Evolutionary conservation across 2,329 filamentous ascomycete genomes (phyloP), one percentile per base, ranked within the genome.

Genomic region (Fusarium sarcochroum): DNA sequence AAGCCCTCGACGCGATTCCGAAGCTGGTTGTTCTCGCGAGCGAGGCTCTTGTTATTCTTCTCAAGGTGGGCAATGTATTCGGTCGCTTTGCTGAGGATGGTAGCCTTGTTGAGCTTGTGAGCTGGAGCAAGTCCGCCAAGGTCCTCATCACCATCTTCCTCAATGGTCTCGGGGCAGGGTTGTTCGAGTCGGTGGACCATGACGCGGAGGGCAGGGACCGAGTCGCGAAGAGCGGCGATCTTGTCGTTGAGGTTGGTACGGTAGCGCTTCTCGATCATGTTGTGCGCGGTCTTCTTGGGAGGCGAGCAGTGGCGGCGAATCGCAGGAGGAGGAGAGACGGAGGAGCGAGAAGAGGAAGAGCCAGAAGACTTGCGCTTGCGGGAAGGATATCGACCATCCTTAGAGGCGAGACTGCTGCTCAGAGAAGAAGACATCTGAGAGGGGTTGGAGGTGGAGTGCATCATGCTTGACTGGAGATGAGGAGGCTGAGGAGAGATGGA

Each of bases 201-300:
- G 70, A 93, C 90, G 50, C 94, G 89, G 48, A 98, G 83, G 76
- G 92, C 94, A 4, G 94, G 94, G 10, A 98, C 93, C 72, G 93
- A 96, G 78, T 97, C 93, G 72, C 94, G 87, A 60, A 98, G 83
- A 61, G 93, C 93, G 50, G 93, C 91, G 73, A 98, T 97, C 83
- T 97, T 98, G 77, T 97, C 94, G 76, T 98, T 97, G 58, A 98
- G 84, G 73, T 98, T 98, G 50, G 93, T 97, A 72, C 94, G 90
- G 79, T 98, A 98, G 68, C 94, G 86, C 84, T 97, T 97, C 82
- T 98, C 94, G 68, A 98, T 97, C 85, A 97, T 94, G 80, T 97
- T 97, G 80, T 98, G 94, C 1, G 94, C 93, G 20, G 93, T 94
- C 85, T 97, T 97, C 85, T 97, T 97, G 56, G 76, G 73, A 30